These are phyloP conservation scores for Backusella morwellensis DNA, from an alignment of 192 early-diverging fungal species.

Conservation along the genomic window DNA sequence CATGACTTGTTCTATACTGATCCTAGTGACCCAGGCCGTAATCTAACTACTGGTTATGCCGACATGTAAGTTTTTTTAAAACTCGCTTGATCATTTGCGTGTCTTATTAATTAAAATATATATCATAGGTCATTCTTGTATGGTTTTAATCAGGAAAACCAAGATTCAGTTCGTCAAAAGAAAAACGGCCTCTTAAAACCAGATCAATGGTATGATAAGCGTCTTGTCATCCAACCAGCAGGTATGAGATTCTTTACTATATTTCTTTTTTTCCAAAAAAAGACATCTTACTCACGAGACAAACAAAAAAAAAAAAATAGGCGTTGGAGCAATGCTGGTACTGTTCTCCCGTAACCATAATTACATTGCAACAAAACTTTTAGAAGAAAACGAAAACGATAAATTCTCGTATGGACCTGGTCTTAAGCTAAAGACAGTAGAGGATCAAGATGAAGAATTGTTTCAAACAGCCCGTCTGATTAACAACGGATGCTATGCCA, in stretches of 20 bases:
- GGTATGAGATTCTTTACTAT: not conserved
- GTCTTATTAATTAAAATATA: not conserved
- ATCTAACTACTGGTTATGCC: slow-evolving; percentile 42
- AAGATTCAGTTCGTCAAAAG: slow-evolving; percentile 19
- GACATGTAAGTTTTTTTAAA: slow-evolving; percentile 31
- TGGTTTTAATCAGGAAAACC: slow-evolving; percentile 37
- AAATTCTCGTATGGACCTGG: slow-evolving; percentile 34
- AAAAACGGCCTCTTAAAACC: slow-evolving; percentile 24
- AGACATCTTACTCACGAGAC: not conserved
- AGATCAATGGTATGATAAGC: slow-evolving; percentile 24
- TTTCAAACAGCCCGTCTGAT: slow-evolving; percentile 53
- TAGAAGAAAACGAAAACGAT: slow-evolving; percentile 36
- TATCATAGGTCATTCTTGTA: slow-evolving; percentile 31
- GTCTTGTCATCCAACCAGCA: slow-evolving; percentile 25
- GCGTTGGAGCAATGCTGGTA: slow-evolving; percentile 36
- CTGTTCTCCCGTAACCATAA: slow-evolving; percentile 54
- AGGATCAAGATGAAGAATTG: slow-evolving; percentile 41
- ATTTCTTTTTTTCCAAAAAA: not conserved
- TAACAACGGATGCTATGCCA: slow-evolving; percentile 44
- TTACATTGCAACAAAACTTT: slow-evolving; percentile 42
- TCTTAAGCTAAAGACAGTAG: not conserved
- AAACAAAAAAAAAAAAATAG: not conserved
- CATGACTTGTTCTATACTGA: slow-evolving; percentile 47
- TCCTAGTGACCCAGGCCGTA: slow-evolving; percentile 36
- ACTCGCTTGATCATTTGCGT: not conserved